These are phyloP conservation scores for Lipomyces sp. DNA, from an alignment of 805 yeast genomes.

Conservation along the genomic window DNA sequence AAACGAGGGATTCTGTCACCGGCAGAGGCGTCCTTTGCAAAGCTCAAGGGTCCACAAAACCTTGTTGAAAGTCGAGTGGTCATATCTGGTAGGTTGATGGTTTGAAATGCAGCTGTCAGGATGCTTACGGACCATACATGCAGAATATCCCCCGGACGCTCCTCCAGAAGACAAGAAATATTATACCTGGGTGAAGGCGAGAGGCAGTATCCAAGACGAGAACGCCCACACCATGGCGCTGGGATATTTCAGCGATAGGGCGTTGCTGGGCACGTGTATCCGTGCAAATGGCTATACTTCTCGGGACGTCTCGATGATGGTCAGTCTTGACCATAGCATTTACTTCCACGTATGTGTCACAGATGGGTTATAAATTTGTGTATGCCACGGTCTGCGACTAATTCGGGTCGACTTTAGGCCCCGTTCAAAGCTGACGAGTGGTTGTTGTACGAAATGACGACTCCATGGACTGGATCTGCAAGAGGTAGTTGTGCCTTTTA, in stretches of 20 bases:
- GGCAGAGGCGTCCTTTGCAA: too few species aligned
- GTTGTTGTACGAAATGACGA: constrained; percentile 20
- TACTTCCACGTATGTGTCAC: constrained; percentile 24
- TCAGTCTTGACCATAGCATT: constrained; percentile 28
- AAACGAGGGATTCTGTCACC: too few species aligned
- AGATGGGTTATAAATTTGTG: too few species aligned
- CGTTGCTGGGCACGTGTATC: constrained; percentile 26
- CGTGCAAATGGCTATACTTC: constrained; percentile 16
- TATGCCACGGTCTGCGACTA: not conserved
- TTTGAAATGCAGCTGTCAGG: too few species aligned
- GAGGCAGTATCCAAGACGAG: constrained; percentile 18
- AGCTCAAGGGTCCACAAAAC: too few species aligned
- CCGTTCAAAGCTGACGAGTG: constrained; percentile 28
- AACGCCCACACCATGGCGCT: constrained; percentile 29
- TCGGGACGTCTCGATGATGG: constrained; percentile 27
- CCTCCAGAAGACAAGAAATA: constrained; percentile 12
- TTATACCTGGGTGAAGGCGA: constrained; percentile 25
- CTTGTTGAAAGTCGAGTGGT: too few species aligned
- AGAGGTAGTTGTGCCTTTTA: constrained; percentile 8
- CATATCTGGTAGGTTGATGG: too few species aligned
- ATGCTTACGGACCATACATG: too few species aligned
- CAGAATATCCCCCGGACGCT: too few species aligned
- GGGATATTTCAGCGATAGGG: constrained; percentile 30
- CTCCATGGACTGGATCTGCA: constrained; percentile 22
- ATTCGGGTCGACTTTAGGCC: not conserved